Base-by-base conservation (phyloP, 768 basidiomycete species). In the Dendrothele bispora region DNA sequence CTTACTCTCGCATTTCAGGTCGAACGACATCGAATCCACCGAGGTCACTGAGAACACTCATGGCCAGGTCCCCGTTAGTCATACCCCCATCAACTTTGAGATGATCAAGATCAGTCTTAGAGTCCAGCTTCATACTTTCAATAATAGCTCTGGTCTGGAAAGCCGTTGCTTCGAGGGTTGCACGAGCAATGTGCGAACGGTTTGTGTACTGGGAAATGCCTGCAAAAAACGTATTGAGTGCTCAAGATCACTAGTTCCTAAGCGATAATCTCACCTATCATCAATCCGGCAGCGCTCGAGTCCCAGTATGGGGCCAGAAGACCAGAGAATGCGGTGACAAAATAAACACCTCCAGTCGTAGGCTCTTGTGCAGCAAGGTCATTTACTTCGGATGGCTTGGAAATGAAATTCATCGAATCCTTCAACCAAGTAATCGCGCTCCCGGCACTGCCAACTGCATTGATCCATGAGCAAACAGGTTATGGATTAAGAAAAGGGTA, bases 291-390 rank as follows among this genome's bases (percentile, higher is more conserved):
- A 22, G 97, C 97, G 24, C 84, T 82, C 21, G 92, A 83, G 65
- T 99, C 97, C 95, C 97, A 98, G 69, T 92, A 95, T 4, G 97
- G 97, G n/a, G 97, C 97, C 22, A 99, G 83, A 22, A 99, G 77
- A 47, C 97, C 97, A 32, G 87, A 88, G 73, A 99, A 98, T 6
- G 93, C 95, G 1, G 95, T 95, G 28, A 98, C 95, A 59, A 98
- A 98, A 71, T 91, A 98, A 27, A 97, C 77, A 8, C 95, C 95
- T 34, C 90, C 95, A 0, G 90, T 86, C 55, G 86, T 82, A 7
- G 80, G 68, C 38, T 86, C 92, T 28, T 83, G 78, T 4, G 77
- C 80, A 3, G 92, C 95, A 25, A 98, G 79, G 7, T 73, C 75
- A 60, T 98, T 97, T 60, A 98, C 87, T 49, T 99, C 90, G 15